Percentiles rank a stretch among this genome's conserved stretches.
These are phyloP conservation scores for Alternaria infectoria DNA, from an alignment of 2,329 filamentous ascomycete species.

Conservation along the genomic window DNA sequence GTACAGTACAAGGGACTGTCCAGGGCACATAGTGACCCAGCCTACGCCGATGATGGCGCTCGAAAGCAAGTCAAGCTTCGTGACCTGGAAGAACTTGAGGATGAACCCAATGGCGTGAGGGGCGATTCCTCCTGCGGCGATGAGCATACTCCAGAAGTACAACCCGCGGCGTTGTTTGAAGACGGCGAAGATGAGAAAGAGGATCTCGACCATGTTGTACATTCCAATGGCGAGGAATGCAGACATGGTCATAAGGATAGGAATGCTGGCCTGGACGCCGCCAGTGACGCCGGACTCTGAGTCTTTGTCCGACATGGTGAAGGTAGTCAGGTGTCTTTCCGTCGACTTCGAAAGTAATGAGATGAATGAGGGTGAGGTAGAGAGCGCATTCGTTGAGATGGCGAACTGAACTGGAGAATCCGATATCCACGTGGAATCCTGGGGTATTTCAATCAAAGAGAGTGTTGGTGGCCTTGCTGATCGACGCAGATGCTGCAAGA, in stretches of 20 bases:
- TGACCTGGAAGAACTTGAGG: constrained; percentile 43
- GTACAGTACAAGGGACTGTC: constrained; percentile 65
- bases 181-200: constrained; percentile 44
- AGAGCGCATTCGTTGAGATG: not conserved
- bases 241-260: constrained; percentile 24
- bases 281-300: not conserved
- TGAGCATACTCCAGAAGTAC: constrained; percentile 56
- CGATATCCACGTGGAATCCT: not conserved
- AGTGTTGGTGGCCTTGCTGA: not conserved
- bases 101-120: constrained; percentile 54
- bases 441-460: not conserved
- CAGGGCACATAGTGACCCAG: constrained; percentile 65
- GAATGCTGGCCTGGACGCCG: not conserved
- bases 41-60: constrained; percentile 31
- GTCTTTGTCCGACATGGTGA: not conserved
- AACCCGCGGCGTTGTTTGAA: constrained; percentile 54
- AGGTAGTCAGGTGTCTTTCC: not conserved
- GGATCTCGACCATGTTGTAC: constrained; percentile 40
- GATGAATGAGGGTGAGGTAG: not conserved
- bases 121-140: constrained; percentile 50
- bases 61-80: constrained; percentile 23
- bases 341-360: not conserved
- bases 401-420: not conserved
- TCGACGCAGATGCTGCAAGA: not conserved
- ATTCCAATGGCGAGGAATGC: constrained; percentile 30